phyloP scores from a whole-genome alignment of 805 yeast species.

The Clavispora asparagi region DNA sequence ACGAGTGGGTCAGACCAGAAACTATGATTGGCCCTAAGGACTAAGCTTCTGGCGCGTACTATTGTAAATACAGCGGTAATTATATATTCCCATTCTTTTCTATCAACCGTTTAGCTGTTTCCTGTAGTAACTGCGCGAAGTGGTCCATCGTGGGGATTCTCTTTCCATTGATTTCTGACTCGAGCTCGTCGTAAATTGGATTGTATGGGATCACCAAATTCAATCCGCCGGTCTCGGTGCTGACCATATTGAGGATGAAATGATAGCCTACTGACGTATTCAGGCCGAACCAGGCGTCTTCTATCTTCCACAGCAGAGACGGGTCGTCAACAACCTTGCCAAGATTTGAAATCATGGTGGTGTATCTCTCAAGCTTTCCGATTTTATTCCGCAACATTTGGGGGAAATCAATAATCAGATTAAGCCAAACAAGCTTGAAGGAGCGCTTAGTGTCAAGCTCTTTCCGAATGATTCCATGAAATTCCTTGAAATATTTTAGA shows the following conservation, averaged over 20 bases:
- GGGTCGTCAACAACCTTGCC: slow-evolving; percentile 5
- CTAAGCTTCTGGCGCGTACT: slow-evolving; percentile 12
- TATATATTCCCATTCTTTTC: neutral
- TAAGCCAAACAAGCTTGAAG: slow-evolving; percentile 2
- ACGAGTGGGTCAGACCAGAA: slow-evolving; percentile 97
- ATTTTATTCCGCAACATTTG: neutral
- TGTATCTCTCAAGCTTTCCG: slow-evolving; percentile 1
- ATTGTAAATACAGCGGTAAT: neutral
- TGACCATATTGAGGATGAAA: slow-evolving; percentile 8
- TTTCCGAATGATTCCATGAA: slow-evolving; percentile 1
- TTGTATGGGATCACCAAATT: slow-evolving; percentile 5
- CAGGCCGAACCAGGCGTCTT: slow-evolving; percentile 8
- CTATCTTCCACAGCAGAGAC: neutral
- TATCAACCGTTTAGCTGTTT: neutral
- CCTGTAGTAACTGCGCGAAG: slow-evolving; percentile 3
- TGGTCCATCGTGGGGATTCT: slow-evolving; percentile 5
- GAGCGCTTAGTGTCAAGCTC: slow-evolving; percentile 1
- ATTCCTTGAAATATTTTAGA: neutral
- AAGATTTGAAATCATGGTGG: slow-evolving; percentile 8
- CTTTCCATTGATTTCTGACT: neutral
- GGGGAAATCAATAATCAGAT: slow-evolving; percentile 3
- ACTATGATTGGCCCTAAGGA: slow-evolving; percentile 93
- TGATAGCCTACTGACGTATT: slow-evolving; percentile 5
- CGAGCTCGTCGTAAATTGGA: slow-evolving; percentile 5
- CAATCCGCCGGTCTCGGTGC: slow-evolving; percentile 7